Percentiles rank a stretch among this genome's conserved stretches.
Conservation (phyloP, 2,329 filamentous ascomycete species). For the Pezizomycotina sp. region DNA sequence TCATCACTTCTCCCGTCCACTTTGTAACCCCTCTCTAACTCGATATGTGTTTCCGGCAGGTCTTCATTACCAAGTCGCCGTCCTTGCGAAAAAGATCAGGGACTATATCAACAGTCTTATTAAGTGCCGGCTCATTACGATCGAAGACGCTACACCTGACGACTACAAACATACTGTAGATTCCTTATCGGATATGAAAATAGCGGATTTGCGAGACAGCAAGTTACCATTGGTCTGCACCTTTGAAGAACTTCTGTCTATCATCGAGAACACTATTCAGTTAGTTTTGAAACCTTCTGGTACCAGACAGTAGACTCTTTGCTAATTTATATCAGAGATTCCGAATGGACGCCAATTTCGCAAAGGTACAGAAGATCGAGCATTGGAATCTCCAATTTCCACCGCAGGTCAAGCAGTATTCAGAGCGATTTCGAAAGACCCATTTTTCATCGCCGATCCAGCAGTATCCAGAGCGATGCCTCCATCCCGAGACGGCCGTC, state of each 20-base stretch:
- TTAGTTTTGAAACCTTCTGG: background rate
- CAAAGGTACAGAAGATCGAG: background rate
- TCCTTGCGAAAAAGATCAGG: constrained; percentile 8
- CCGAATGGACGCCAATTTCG: constrained; percentile 5
- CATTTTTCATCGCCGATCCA: too few relatives aligned
- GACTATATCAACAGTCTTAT: constrained; percentile 8
- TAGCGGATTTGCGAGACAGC: constrained; percentile 2
- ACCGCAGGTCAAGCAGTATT: too few relatives aligned
- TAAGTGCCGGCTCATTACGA: constrained; percentile 3
- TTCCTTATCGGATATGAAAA: constrained; percentile 2
- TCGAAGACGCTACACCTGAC: constrained; percentile 1
- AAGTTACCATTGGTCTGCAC: constrained; percentile 10
- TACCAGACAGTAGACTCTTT: background rate
- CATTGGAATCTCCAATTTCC: constrained; percentile 1
- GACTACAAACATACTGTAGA: background rate
- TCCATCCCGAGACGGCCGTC: too few relatives aligned
- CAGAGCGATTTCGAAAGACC: too few relatives aligned
- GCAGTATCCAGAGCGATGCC: too few relatives aligned
- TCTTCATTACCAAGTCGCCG: constrained; percentile 11
- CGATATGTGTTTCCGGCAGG: constrained; percentile 4
- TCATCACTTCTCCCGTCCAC: too few relatives aligned
- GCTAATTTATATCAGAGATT: constrained; percentile 2
- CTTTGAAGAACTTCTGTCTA: constrained; percentile 6
- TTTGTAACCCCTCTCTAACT: too few relatives aligned
- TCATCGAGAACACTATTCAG: constrained; percentile 5